Conservation (phyloP, 192 early-diverging fungal genomes). For the Chytriomyces sp. region DNA sequence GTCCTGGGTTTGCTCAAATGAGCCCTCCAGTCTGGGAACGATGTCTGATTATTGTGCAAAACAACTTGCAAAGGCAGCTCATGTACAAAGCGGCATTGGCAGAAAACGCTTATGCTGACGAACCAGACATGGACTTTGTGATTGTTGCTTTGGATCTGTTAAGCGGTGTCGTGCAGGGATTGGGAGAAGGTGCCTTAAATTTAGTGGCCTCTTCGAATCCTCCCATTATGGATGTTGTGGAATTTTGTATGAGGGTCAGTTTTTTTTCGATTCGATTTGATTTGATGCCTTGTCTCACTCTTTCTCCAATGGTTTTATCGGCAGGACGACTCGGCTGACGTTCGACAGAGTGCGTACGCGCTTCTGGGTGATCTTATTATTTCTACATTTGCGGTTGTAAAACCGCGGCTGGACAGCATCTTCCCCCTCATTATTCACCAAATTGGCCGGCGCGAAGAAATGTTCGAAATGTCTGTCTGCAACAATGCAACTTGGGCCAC, state of each 20-base stretch:
- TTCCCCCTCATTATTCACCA: slow-evolving; percentile 77
- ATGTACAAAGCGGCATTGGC: not conserved
- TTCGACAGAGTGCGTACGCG: slow-evolving; percentile 94
- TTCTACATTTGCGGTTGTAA: slow-evolving; percentile 80
- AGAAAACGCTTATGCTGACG: slow-evolving; percentile 44
- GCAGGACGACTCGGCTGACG: slow-evolving; percentile 68
- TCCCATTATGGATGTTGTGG: slow-evolving; percentile 77
- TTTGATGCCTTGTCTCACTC: not conserved
- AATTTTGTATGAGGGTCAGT: slow-evolving; percentile 80
- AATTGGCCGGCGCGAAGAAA: slow-evolving; percentile 31
- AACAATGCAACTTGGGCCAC: slow-evolving; percentile 99
- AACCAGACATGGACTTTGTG: slow-evolving; percentile 94
- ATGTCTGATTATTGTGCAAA: slow-evolving; percentile 86
- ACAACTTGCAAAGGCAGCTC: slow-evolving; percentile 68
- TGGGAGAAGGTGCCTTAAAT: slow-evolving; percentile 70
- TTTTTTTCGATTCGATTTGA: not conserved
- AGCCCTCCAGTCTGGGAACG: slow-evolving; percentile 85
- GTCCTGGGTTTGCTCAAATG: slow-evolving; percentile 84
- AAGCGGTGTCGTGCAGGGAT: slow-evolving; percentile 90
- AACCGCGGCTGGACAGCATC: slow-evolving; percentile 79
- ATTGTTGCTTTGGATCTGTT: slow-evolving; percentile 96
- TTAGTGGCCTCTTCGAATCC: slow-evolving; percentile 68
- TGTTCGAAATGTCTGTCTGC: slow-evolving; percentile 69
- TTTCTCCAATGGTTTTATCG: slow-evolving; percentile 5
- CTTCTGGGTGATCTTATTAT: slow-evolving; percentile 97